Evolutionary conservation across 306 rosid species (phyloP), one percentile per base, ranked within the genome.

Genomic region (Potentilla sterilis): DNA sequence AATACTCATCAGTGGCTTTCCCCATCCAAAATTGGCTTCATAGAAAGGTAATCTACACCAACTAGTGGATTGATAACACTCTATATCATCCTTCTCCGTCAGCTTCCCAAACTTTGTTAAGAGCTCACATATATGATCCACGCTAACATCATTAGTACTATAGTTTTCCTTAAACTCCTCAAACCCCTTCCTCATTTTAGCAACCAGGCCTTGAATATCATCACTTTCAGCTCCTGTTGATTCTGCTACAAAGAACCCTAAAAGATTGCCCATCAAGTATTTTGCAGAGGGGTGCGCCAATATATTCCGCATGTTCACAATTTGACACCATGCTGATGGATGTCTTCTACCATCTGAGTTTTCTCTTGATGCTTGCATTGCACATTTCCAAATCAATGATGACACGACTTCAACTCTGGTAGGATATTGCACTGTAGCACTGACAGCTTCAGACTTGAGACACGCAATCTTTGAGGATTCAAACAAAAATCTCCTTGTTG

Each of bases 341-440:
- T 1, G 70, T 19, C 70, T 69, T 22, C 1, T 28, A n/a, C 61
- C 80, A 37, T 37, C 1, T 3, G 40, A 37, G 40, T 5, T 37
- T 37, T 1, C 40, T 37, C 5, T 37, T 18, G 84, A 71, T 1
- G 80, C 84, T 22, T 18, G 74, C 73, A 81, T 78, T 2, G 83
- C 75, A 24, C 77, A 85, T 77, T 83, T 85, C 93, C 91, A 90
- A 18, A 90, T 41, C 40, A 37, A 37, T 37, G 40, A 1, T 37
- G 40, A 37, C 40, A 37, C 40, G 40, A 37, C 40, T 37, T 37
- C 40, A 5, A 37, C 40, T 37, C 40, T 1, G 2, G 40, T 37
- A 5, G 40, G 40, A 37, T 37, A 2, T 37, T 37, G 40, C 40
- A 37, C 40, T 37, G 40, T 2, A 2, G 40, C 40, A 37, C 40